Conservation (phyloP, 768 basidiomycete species). For the Termitomyces bulborhizus region DNA sequence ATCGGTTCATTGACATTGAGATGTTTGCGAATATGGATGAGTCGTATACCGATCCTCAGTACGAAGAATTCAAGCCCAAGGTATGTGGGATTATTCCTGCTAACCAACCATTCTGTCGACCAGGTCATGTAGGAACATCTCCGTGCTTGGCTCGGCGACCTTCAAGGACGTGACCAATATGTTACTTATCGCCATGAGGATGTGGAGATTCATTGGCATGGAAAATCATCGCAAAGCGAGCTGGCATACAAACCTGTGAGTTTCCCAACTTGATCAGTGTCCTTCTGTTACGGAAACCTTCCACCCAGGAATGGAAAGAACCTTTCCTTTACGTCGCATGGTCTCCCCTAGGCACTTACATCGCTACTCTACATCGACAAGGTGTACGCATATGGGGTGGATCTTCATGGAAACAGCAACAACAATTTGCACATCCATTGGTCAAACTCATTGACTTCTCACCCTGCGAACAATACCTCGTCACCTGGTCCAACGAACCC, state of each 20-base stretch:
- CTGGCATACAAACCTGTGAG: slow-evolving; percentile 73
- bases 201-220: slow-evolving; percentile 88
- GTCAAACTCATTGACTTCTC: slow-evolving; percentile 97
- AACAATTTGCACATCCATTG: slow-evolving; percentile 91
- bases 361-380: slow-evolving; percentile 90
- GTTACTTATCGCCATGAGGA: slow-evolving; percentile 91
- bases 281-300: background rate
- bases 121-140: slow-evolving; percentile 73
- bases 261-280: slow-evolving; percentile 8
- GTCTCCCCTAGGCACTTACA: slow-evolving; percentile 95
- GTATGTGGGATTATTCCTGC: slow-evolving; percentile 31
- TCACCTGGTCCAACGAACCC: slow-evolving; percentile 96
- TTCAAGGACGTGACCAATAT: slow-evolving; percentile 92
- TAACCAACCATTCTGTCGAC: background rate
- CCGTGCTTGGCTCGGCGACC: slow-evolving; percentile 90
- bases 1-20: slow-evolving; percentile 88
- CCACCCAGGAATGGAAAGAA: slow-evolving; percentile 84
- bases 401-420: slow-evolving; percentile 78
- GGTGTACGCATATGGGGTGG: slow-evolving; percentile 97
- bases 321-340: slow-evolving; percentile 82
- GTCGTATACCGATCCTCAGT: slow-evolving; percentile 67
- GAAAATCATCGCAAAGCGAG: slow-evolving; percentile 83
- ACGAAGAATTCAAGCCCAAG: slow-evolving; percentile 69
- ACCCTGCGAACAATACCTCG: slow-evolving; percentile 91
- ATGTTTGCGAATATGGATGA: slow-evolving; percentile 72